A percentile compares a stretch with the other conserved stretches of the same genome.
phyloP scores from a whole-genome alignment of 164 flowering plant genomes.

The Umbellularia californica region DNA sequence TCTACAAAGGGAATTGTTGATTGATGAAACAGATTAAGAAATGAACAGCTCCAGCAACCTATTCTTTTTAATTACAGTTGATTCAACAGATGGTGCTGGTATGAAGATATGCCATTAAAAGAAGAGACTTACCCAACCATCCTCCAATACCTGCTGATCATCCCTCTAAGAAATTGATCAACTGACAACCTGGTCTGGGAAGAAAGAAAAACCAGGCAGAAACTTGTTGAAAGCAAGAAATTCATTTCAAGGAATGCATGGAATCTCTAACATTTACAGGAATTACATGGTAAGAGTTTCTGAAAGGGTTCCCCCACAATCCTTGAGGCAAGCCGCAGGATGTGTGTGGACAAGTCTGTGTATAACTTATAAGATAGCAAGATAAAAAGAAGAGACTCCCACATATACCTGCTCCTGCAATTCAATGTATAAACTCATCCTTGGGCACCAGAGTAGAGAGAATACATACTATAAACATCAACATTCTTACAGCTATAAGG shows the following conservation, averaged over 20 bases:
- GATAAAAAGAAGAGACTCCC: not conserved
- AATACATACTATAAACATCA: constrained; percentile 10
- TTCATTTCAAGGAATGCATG: not conserved
- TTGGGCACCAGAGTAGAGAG: constrained; percentile 8
- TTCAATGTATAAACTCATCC: constrained; percentile 14
- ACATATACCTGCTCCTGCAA: constrained; percentile 19
- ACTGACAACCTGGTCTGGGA: constrained; percentile 3
- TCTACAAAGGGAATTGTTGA: not conserved
- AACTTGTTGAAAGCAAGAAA: not conserved
- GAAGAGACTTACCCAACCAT: not conserved
- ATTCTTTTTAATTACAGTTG: not conserved
- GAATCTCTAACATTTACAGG: constrained; percentile 11
- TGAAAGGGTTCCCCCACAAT: not conserved
- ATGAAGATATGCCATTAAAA: not conserved
- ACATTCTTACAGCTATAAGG: constrained; percentile 9
- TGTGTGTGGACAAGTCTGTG: not conserved
- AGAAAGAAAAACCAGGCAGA: not conserved
- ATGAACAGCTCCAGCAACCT: not conserved
- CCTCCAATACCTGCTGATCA: not conserved
- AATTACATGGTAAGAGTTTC: constrained; percentile 4
- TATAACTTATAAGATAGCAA: not conserved
- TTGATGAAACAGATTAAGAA: not conserved
- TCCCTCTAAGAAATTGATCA: not conserved
- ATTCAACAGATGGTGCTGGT: not conserved
- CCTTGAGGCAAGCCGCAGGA: constrained; percentile 8